Conservation (phyloP, 768 basidiomycete species). For the Trametes cubensis region DNA sequence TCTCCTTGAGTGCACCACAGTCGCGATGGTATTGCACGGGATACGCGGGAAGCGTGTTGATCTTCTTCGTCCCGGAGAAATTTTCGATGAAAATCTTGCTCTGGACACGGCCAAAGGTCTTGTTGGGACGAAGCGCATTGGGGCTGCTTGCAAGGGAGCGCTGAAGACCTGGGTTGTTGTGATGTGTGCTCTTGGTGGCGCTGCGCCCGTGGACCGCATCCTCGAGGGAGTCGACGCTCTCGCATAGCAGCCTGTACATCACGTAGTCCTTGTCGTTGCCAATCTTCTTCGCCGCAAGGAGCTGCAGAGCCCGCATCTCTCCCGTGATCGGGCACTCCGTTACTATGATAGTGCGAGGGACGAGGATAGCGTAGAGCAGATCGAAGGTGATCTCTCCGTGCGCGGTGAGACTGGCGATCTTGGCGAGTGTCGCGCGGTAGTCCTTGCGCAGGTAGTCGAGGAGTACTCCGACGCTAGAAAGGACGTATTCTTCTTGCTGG, state of each 20-base stretch:
- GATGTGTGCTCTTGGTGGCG: not conserved
- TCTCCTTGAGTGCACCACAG: slow-evolving; percentile 41
- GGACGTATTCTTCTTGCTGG: slow-evolving; percentile 46
- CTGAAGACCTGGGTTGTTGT: no score
- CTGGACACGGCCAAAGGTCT: slow-evolving; percentile 39
- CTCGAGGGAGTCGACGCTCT: slow-evolving; percentile 18
- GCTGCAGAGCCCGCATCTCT: slow-evolving; percentile 55
- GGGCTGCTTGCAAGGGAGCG: no score
- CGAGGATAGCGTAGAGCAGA: slow-evolving; percentile 55
- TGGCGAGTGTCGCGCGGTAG: slow-evolving; percentile 51
- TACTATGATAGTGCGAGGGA: slow-evolving; percentile 54
- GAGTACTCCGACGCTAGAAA: slow-evolving; percentile 37
- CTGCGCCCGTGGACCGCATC: slow-evolving; percentile 19
- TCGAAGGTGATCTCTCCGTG: slow-evolving; percentile 63
- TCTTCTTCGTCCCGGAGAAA: slow-evolving; percentile 54
- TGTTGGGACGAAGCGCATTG: not conserved
- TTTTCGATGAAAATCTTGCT: slow-evolving; percentile 19
- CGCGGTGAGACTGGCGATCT: slow-evolving; percentile 50
- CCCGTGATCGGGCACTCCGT: slow-evolving; percentile 56
- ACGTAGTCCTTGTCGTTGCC: not conserved
- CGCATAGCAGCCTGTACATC: slow-evolving; percentile 8
- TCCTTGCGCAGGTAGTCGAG: slow-evolving; percentile 53
- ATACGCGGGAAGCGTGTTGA: slow-evolving; percentile 52
- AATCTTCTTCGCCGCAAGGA: slow-evolving; percentile 39
- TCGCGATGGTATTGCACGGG: slow-evolving; percentile 54